Evolutionary conservation across 2,329 filamentous ascomycete genomes (phyloP).

Genomic region (Aspergillus melleus): DNA sequence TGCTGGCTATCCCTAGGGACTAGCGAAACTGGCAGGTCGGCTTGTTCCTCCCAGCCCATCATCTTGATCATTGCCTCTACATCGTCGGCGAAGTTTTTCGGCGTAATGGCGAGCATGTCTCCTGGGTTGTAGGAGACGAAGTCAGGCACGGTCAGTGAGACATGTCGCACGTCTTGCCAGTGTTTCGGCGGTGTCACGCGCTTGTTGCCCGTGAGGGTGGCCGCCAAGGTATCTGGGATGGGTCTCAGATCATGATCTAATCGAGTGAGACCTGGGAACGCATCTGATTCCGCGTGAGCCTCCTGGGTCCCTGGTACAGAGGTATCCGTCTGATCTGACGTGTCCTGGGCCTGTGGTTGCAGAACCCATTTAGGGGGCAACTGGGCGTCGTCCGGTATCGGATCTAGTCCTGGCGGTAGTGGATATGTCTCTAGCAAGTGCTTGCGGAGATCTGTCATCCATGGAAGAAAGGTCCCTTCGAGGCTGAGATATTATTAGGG

Average conservation of each 20-base stretch:
- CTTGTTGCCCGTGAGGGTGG: constrained; percentile 63
- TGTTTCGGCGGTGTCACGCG: constrained; percentile 74
- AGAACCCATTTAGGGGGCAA: constrained; percentile 74
- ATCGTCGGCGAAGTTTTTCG: constrained; percentile 81
- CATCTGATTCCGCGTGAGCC: constrained; percentile 7
- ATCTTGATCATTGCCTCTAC: constrained; percentile 75
- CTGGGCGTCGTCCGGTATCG: constrained; percentile 72
- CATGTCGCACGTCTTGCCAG: constrained; percentile 89
- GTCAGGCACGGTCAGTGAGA: constrained; percentile 58
- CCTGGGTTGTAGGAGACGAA: constrained; percentile 64
- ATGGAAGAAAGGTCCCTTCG: constrained; percentile 78
- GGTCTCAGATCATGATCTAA: constrained; percentile 53
- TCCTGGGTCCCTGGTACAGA: constrained; percentile 3
- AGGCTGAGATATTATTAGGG: constrained; percentile 54
- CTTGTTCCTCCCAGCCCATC: constrained; percentile 75
- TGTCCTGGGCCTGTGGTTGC: constrained; percentile 11
- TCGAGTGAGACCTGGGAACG: constrained; percentile 25
- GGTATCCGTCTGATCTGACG: neutral
- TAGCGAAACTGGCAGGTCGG: constrained; percentile 67
- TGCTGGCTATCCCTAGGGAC: constrained; percentile 28
- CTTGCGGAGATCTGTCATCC: constrained; percentile 68
- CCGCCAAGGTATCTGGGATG: constrained; percentile 58
- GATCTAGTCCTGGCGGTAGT: constrained; percentile 63
- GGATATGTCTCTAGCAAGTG: constrained; percentile 68
- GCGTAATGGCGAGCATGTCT: constrained; percentile 77